A percentile compares a stretch with the other conserved stretches of the same genome.
phyloP scores from a whole-genome alignment of 2,329 filamentous ascomycete genomes.

The Penicillium verrucosum region DNA sequence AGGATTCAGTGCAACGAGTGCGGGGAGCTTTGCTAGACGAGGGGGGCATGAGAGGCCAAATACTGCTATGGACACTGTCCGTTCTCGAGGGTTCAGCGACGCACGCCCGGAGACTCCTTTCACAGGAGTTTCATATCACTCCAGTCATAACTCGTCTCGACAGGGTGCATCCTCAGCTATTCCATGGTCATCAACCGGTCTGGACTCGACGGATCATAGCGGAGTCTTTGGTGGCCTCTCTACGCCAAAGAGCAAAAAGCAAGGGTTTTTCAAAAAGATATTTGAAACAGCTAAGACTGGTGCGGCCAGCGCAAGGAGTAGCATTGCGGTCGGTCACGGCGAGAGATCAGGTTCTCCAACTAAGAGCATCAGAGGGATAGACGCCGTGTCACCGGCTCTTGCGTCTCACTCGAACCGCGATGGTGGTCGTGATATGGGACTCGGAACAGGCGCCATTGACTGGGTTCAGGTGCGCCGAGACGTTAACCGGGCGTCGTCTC shows the following conservation, averaged over 20 bases:
- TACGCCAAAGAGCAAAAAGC: constrained; percentile 73
- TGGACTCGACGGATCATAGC: constrained; percentile 58
- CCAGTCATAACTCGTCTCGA: constrained; percentile 68
- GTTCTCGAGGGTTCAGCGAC: constrained; percentile 40
- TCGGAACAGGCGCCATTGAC: constrained; percentile 60
- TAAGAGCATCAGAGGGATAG: constrained; percentile 45
- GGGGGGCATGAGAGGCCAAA: constrained; percentile 41
- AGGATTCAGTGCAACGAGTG: constrained; percentile 90
- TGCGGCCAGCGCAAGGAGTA: constrained; percentile 82
- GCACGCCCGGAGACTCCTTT: constrained; percentile 54
- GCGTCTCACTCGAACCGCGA: constrained; percentile 42
- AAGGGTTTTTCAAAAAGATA: constrained; percentile 93
- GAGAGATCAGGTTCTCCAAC: constrained; percentile 46
- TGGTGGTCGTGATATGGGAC: constrained; percentile 67
- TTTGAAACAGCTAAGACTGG: constrained; percentile 91
- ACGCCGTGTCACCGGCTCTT: constrained; percentile 45
- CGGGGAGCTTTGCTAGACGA: constrained; percentile 83
- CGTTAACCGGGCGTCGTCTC: constrained; percentile 89
- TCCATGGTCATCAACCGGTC: constrained; percentile 50
- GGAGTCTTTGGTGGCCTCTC: constrained; percentile 73
- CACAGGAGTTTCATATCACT: constrained; percentile 84
- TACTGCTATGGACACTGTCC: constrained; percentile 43
- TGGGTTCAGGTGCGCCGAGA: constrained; percentile 98
- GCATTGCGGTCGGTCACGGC: constrained; percentile 62
- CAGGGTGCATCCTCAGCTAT: constrained; percentile 61